Percentiles rank a stretch among this genome's conserved stretches.
phyloP scores from a whole-genome alignment of 495 filamentous ascomycete genomes.

The Aspergillus bridgeri region DNA sequence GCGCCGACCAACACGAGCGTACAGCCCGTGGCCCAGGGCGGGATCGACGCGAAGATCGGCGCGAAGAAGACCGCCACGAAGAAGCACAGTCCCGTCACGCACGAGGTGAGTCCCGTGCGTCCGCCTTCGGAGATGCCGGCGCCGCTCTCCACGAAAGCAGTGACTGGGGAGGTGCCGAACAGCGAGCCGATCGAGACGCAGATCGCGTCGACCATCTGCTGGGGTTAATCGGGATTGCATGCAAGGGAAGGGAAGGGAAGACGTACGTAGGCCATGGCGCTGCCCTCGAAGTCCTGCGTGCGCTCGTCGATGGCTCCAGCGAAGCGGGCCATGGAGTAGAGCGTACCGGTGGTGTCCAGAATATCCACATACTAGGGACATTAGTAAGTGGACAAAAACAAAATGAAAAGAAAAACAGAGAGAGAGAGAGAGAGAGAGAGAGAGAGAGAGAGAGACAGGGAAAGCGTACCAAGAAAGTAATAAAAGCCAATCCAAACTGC shows the following conservation, averaged over 20 bases:
- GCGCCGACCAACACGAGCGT: conserved; percentile 77
- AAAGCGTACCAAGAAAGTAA: conserved; percentile 58
- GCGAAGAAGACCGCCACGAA: conserved; percentile 86
- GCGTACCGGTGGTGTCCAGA: conserved; percentile 69
- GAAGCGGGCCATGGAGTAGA: conserved; percentile 82
- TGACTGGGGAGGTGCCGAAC: conserved; percentile 70
- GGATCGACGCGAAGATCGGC: conserved; percentile 80
- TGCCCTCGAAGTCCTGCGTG: conserved; percentile 76
- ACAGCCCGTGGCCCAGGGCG: conserved; percentile 79
- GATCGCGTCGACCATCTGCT: conserved; percentile 64
- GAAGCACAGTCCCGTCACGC: conserved; percentile 71
- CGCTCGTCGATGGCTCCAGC: conserved; percentile 67
- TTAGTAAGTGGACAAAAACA: too few species aligned
- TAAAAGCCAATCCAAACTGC: conserved; percentile 72
- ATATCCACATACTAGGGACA: conserved; percentile 71
- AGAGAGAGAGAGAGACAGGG: too few species aligned
- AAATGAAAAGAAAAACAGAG: too few species aligned
- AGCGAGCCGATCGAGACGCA: conserved; percentile 74
- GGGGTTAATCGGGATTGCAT: conserved; percentile 2
- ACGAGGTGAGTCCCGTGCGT: conserved; percentile 76
- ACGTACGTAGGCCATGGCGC: conserved; percentile 64
- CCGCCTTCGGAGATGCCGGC: conserved; percentile 83
- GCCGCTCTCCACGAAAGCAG: conserved; percentile 79
- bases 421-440: too few species aligned
- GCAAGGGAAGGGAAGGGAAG: neutral